Percentiles rank a stretch among this genome's conserved stretches.
These are phyloP conservation scores for Monosporascus sp. DNA, from an alignment of 2,329 filamentous ascomycete genomes.

Conservation along the genomic window DNA sequence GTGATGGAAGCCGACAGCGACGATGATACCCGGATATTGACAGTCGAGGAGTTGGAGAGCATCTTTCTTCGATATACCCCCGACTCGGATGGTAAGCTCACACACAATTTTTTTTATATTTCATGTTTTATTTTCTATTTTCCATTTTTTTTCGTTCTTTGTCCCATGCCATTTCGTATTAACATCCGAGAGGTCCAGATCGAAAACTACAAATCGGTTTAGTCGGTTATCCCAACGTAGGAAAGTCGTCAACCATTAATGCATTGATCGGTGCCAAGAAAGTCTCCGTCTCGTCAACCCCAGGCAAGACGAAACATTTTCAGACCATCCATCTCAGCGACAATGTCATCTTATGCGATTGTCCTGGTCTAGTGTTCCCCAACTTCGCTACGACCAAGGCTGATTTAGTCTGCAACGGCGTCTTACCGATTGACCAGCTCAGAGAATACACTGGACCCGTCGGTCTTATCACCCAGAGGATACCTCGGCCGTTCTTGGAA, in stretches of 20 bases:
- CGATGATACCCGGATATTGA: conserved; percentile 73
- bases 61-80: conserved; percentile 77
- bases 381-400: conserved; percentile 97
- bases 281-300: conserved; percentile 94
- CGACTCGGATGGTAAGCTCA: conserved; percentile 42
- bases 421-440: conserved; percentile 93
- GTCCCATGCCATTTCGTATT: conserved; percentile 13
- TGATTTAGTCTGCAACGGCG: conserved; percentile 90
- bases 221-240: conserved; percentile 97
- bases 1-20: conserved; percentile 39
- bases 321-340: conserved; percentile 95
- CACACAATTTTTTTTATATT: not conserved
- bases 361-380: conserved; percentile 95
- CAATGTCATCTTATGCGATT: conserved; percentile 89
- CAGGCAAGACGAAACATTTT: conserved; percentile 98
- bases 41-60: conserved; percentile 85
- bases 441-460: conserved; percentile 87
- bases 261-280: conserved; percentile 98
- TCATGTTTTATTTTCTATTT: no score
- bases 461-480: conserved; percentile 74
- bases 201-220: conserved; percentile 83
- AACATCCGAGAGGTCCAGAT: conserved; percentile 34
- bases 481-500: conserved; percentile 85
- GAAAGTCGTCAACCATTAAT: conserved; percentile 99
- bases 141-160: not conserved